A percentile compares a stretch with the other conserved stretches of the same genome.
These are phyloP conservation scores for Penicillium brasilianum DNA, from an alignment of 2,329 filamentous ascomycete genomes.

Conservation along the genomic window DNA sequence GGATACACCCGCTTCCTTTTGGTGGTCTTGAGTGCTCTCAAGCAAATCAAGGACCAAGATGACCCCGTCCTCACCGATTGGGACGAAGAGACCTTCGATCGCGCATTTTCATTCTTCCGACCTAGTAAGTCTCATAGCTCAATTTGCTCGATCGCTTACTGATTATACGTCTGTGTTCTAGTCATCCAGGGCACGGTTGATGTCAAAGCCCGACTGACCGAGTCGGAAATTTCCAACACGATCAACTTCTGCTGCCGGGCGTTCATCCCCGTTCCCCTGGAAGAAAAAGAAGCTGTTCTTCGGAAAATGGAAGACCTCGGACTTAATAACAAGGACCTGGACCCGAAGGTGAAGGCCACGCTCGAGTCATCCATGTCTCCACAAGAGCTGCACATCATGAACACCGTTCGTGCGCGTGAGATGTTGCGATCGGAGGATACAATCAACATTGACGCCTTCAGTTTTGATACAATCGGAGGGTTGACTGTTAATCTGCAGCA, in stretches of 20 bases:
- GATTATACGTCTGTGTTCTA: constrained; percentile 3
- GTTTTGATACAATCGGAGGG: constrained; percentile 36
- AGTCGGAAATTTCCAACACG: constrained; percentile 29
- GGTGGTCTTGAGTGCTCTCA: constrained; percentile 45
- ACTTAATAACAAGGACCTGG: constrained; percentile 1
- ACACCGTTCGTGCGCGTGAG: constrained; percentile 37
- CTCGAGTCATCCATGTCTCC: constrained; percentile 28
- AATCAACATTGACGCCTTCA: constrained; percentile 42
- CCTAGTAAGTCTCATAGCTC: constrained; percentile 41
- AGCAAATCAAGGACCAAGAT: constrained; percentile 50
- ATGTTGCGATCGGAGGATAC: constrained; percentile 40
- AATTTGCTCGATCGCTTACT: background rate
- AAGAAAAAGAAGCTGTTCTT: constrained; percentile 5
- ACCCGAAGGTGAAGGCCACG: constrained; percentile 2
- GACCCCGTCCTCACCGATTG: constrained; percentile 49
- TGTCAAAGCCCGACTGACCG: constrained; percentile 25
- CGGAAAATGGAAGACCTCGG: constrained; percentile 9
- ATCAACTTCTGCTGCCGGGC: constrained; percentile 28
- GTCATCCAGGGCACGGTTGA: constrained; percentile 38
- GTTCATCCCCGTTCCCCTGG: constrained; percentile 1
- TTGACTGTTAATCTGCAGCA: constrained; percentile 14
- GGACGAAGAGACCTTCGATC: constrained; percentile 46
- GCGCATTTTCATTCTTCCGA: constrained; percentile 50
- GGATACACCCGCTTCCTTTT: constrained; percentile 57
- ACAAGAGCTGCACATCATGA: constrained; percentile 34